These are phyloP conservation scores for Entomophthora muscae DNA, from an alignment of 371 early-diverging fungal genomes.

Conservation along the genomic window DNA sequence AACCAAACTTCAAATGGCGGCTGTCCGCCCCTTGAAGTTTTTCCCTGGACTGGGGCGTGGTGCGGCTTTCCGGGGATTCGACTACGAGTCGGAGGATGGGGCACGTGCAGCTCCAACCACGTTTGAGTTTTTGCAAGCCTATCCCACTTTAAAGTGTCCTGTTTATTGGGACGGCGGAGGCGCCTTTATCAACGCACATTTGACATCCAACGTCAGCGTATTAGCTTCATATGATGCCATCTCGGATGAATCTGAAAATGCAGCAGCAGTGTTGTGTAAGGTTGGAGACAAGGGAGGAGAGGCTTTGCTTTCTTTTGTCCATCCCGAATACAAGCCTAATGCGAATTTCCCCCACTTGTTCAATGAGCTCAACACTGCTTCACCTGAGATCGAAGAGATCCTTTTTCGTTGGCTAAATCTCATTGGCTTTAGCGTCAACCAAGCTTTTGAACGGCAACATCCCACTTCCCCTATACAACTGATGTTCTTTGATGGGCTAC, in stretches of 20 bases:
- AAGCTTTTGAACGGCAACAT: too few relatives aligned
- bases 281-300: conserved; percentile 30
- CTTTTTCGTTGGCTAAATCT: too few relatives aligned
- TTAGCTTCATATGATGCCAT: conserved; percentile 39
- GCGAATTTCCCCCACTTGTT: too few relatives aligned
- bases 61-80: conserved; percentile 55
- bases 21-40: conserved; percentile 50
- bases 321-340: conserved; percentile 59
- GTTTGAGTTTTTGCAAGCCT: background rate
- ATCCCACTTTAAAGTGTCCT: background rate
- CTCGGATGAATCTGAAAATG: conserved; percentile 14
- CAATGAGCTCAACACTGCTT: too few relatives aligned
- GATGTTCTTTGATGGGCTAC: too few relatives aligned
- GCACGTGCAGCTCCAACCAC: conserved; percentile 16
- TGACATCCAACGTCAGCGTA: conserved; percentile 23
- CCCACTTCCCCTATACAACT: too few relatives aligned
- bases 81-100: conserved; percentile 60
- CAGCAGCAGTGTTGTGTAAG: conserved; percentile 29
- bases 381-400: too few relatives aligned
- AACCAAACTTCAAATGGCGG: conserved; percentile 40
- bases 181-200: too few relatives aligned
- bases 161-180: conserved; percentile 69
- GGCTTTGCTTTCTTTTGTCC: conserved; percentile 46
- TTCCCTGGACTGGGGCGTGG: conserved; percentile 55
- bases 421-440: too few relatives aligned